Base-by-base conservation (phyloP, 2,329 filamentous ascomycete species). In the Fusarium nanum region DNA sequence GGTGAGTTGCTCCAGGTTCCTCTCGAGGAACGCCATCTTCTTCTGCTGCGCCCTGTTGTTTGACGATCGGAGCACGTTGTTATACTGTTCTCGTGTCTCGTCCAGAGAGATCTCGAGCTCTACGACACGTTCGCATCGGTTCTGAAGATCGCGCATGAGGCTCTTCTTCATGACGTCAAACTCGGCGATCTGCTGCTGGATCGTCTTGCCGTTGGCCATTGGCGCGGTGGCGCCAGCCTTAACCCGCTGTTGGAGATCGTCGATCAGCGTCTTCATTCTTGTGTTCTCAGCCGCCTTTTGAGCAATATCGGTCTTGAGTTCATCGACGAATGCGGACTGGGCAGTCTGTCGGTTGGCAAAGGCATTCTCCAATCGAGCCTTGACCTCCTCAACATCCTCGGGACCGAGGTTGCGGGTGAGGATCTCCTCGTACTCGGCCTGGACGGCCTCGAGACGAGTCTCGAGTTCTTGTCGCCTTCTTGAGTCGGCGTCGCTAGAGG, bases 91-190 rank as follows among this genome's bases (percentile, higher is more conserved):
- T 59, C 96, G 90, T 1, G 96, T 98, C 85, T 98, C 94, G 78
- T 99, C 96, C 53, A 99, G 88, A 37, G 93, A 97, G 76, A 99
- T 99, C 82, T 99, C 96, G 28, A 99, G 89, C 85, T 99, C 96
- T 20, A 99, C 96, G 34, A 99, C 94, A 72, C 96, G 91, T 84
- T 99, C 96, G 81, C 96, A 99, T 67, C 96, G 92, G 85, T 99
- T 98, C 82, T 99, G 96, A 72, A 99, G 85, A 81, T 99, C 96
- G 61, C 96, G 93, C 96, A 99, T 99, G 73, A 99, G 86, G 72
- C 93, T 97, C 89, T 99, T 99, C 90, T 99, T 99, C 94, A 99
- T 99, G 64, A 93, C 92, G 81, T 99, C 96, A 75, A 99, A 99
- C 79, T 99, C 96, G 62, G 95, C 93, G 81, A 99, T 97, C 83